Evolutionary conservation across 805 yeast genomes (phyloP).

Genomic region (Spathaspora girioi): DNA sequence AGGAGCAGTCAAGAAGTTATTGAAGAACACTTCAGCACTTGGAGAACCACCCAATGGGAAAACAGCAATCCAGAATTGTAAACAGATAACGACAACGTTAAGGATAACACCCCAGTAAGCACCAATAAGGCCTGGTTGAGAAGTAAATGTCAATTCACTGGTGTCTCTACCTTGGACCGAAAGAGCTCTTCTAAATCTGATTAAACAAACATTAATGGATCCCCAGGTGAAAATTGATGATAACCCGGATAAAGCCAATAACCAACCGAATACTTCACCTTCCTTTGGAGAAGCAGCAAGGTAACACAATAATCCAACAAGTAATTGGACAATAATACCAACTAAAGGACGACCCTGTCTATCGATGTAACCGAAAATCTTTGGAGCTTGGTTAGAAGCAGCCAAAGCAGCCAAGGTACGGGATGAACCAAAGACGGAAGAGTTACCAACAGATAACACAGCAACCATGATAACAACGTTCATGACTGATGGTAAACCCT

Average conservation of each 20-base stretch:
- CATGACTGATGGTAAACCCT: conserved; percentile 61
- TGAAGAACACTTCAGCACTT: conserved; percentile 28
- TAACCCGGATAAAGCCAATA: conserved; percentile 59
- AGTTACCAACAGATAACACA: conserved; percentile 70
- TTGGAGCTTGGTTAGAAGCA: conserved; percentile 60
- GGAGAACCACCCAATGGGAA: conserved; percentile 50
- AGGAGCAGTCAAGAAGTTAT: conserved; percentile 31
- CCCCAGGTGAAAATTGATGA: conserved; percentile 65
- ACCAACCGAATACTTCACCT: conserved; percentile 59
- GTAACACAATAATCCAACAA: conserved; percentile 60
- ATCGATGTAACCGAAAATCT: conserved; percentile 57
- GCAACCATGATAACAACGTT: conserved; percentile 68
- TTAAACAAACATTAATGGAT: conserved; percentile 55
- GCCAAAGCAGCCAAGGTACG: conserved; percentile 64
- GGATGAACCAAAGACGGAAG: conserved; percentile 65
- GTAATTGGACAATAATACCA: conserved; percentile 48
- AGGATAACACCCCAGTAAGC: conserved; percentile 49
- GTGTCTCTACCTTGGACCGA: conserved; percentile 49
- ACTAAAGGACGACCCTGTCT: conserved; percentile 65
- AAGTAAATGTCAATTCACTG: conserved; percentile 49
- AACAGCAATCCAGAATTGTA: conserved; percentile 66
- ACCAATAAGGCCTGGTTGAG: conserved; percentile 52
- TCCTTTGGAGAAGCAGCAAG: conserved; percentile 55
- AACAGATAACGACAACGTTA: conserved; percentile 48
- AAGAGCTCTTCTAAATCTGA: conserved; percentile 59